Evolutionary conservation across 164 flowering plant genomes (phyloP).

Genomic region (Protea cynaroides): DNA sequence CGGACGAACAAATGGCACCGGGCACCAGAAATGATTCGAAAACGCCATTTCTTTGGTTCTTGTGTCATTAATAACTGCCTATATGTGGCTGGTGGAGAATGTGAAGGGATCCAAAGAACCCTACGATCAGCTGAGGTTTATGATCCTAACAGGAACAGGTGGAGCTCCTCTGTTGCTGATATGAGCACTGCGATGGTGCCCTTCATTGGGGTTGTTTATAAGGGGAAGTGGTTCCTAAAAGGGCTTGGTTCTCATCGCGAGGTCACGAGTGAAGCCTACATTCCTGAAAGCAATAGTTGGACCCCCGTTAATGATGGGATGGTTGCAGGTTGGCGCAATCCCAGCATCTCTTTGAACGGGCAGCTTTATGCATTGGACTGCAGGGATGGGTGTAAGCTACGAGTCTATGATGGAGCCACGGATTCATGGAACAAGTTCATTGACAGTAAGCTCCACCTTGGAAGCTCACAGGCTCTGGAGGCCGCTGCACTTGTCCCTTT

Average conservation of each 20-base stretch:
- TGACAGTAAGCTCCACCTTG: constrained; percentile 84
- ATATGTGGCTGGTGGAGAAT: constrained; percentile 95
- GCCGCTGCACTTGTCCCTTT: constrained; percentile 94
- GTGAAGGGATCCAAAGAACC: constrained; percentile 84
- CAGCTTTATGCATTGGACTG: constrained; percentile 82
- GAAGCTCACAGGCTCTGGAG: constrained; percentile 76
- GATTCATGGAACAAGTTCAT: constrained; percentile 80
- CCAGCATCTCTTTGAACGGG: constrained; percentile 74
- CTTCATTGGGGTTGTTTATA: constrained; percentile 82
- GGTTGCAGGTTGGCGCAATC: constrained; percentile 94
- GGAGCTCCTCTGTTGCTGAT: constrained; percentile 79
- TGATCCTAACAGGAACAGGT: constrained; percentile 75
- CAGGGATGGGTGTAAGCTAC: constrained; percentile 86
- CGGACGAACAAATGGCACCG: constrained; percentile 94
- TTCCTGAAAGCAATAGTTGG: constrained; percentile 73
- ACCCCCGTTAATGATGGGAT: constrained; percentile 58
- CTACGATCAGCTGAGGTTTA: constrained; percentile 91
- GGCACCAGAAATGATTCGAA: constrained; percentile 90
- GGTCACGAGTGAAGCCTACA: constrained; percentile 88
- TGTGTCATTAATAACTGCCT: constrained; percentile 90
- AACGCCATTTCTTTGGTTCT: constrained; percentile 85
- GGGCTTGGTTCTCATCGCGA: constrained; percentile 78
- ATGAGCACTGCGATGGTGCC: constrained; percentile 98
- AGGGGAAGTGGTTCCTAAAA: constrained; percentile 83
- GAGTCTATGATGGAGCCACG: constrained; percentile 61